Base-by-base conservation (phyloP, 2,329 filamentous ascomycete genomes). In the Fusarium xyrophilum region DNA sequence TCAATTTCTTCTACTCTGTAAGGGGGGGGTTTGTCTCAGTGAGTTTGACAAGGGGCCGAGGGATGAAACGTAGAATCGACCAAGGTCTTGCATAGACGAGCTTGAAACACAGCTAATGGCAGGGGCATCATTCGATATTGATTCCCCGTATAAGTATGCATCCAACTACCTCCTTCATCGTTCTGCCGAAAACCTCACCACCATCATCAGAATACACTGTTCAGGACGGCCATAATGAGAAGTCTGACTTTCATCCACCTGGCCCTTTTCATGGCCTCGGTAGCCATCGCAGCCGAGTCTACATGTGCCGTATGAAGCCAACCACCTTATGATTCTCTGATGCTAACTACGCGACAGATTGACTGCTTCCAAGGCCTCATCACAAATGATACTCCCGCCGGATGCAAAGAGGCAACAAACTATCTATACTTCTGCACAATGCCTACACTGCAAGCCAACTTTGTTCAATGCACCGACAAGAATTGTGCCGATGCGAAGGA, bases 401-500 rank as follows among this genome's bases (percentile, higher is more conserved):
- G 60, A 7, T 76, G 75, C 54, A 76, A 72, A 44, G 75, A 76
- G 56, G 65, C 60, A n/a, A 74, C 70, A 30, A 76, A 75, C 67
- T 76, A 76, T 54, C 67, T 74, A 14, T 76, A 75, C 68, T 76
- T 76, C 69, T 76, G 75, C 59, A 74, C 72, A 13, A 68, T 62
- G 56, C 54, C 69, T 19, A 43, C 48, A 0, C 69, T 75, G 4
- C 74, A 76, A 38, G 32, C 42, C 25, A 70, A 69, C 54, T 76
- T 75, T 57, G 38, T 66, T 5, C 65, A 76, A 21, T 76, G 74
- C 19, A 55, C 62, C 23, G 51, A 69, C 12, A 50, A 46, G 17
- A 63, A 65, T 47, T 64, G 60, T 19, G 46, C 60, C 33, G 30
- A 39, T 12, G 54, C 67, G 0, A 65, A 62, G 13, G 42, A 60